phyloP scores from a whole-genome alignment of 129 eudicot species.

The Kitagawia praeruptora region DNA sequence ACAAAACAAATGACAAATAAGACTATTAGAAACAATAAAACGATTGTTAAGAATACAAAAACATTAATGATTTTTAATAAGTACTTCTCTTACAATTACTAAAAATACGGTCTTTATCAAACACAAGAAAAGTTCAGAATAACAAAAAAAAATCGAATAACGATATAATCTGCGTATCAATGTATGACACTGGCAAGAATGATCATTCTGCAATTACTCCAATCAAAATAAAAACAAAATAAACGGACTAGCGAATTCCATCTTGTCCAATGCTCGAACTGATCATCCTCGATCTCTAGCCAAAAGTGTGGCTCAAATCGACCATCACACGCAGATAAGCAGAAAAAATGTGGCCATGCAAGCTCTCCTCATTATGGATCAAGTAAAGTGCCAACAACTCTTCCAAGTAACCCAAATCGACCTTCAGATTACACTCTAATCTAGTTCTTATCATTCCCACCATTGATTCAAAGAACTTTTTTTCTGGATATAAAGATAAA shows the following conservation, averaged over 20 bases:
- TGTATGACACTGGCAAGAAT: not conserved
- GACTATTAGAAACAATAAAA: too few relatives aligned
- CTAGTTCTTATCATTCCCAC: not conserved
- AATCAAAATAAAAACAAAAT: not conserved
- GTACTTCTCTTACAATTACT: too few relatives aligned
- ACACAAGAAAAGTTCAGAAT: too few relatives aligned
- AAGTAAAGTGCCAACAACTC: not conserved
- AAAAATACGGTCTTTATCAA: too few relatives aligned
- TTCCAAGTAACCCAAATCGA: not conserved
- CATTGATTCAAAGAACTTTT: not conserved
- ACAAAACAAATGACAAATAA: too few relatives aligned
- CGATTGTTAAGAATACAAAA: too few relatives aligned
- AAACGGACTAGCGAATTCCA: not conserved
- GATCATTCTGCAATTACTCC: not conserved
- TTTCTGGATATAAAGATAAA: not conserved
- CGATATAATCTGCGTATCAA: too few relatives aligned
- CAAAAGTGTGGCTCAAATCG: not conserved
- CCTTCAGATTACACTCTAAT: not conserved
- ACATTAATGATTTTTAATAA: too few relatives aligned
- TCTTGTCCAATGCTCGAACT: not conserved
- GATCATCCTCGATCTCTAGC: not conserved
- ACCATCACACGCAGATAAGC: not conserved
- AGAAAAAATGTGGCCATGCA: not conserved
- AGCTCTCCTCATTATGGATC: not conserved
- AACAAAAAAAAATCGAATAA: too few relatives aligned